These are phyloP conservation scores for Eremochloa ophiuroides DNA, from an alignment of 176 grass and related monocot species.

Conservation along the genomic window DNA sequence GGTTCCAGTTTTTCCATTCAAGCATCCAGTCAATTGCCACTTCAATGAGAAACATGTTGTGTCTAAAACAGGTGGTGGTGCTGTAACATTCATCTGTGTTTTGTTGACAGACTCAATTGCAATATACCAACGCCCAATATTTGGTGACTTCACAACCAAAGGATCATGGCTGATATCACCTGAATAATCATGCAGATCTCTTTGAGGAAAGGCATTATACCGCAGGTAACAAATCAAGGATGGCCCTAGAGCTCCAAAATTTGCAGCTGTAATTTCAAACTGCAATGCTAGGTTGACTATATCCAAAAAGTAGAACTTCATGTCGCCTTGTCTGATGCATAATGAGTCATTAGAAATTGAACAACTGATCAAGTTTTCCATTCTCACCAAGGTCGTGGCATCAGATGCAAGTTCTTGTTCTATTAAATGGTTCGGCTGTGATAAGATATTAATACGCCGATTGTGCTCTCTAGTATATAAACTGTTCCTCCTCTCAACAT, in stretches of 20 bases:
- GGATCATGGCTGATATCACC: slow-evolving; percentile 53
- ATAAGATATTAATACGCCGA: slow-evolving; percentile 27
- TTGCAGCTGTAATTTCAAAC: slow-evolving; percentile 51
- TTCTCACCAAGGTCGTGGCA: not conserved
- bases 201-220: slow-evolving; percentile 67
- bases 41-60: slow-evolving; percentile 79
- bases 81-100: slow-evolving; percentile 44
- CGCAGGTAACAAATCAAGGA: slow-evolving; percentile 62
- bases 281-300: slow-evolving; percentile 54
- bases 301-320: slow-evolving; percentile 78
- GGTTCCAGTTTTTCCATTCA: slow-evolving; percentile 70
- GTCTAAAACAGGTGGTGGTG: slow-evolving; percentile 29
- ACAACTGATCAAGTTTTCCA: slow-evolving; percentile 59
- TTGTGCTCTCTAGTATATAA: slow-evolving; percentile 26
- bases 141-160: slow-evolving; percentile 73
- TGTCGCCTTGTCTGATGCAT: slow-evolving; percentile 59
- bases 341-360: slow-evolving; percentile 67
- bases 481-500: not conserved
- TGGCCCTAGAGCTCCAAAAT: slow-evolving; percentile 37
- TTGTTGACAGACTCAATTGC: slow-evolving; percentile 61
- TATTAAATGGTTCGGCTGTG: slow-evolving; percentile 12
- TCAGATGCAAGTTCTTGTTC: slow-evolving; percentile 40
- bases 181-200: slow-evolving; percentile 79
- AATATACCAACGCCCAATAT: slow-evolving; percentile 88
- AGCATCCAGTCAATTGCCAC: slow-evolving; percentile 71